These are phyloP conservation scores for Blastobotrys terrestris DNA, from an alignment of 805 yeast species.

Conservation along the genomic window DNA sequence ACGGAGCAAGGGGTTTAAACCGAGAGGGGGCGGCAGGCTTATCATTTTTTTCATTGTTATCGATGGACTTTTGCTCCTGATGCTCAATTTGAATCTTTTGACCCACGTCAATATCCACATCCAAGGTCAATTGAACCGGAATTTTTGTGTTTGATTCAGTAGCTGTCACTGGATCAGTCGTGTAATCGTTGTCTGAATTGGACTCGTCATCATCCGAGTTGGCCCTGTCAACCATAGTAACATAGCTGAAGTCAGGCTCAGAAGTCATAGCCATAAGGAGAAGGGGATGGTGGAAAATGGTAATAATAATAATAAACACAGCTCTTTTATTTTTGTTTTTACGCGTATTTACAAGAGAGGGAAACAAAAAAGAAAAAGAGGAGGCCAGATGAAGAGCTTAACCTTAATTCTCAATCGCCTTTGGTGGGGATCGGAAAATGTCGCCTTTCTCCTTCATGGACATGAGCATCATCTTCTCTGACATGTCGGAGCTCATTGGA, in stretches of 20 bases:
- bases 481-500: conserved; percentile 23
- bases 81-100: background rate
- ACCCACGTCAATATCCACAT: background rate
- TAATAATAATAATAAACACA: background rate
- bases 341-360: background rate
- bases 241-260: background rate
- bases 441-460: conserved; percentile 35
- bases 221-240: background rate
- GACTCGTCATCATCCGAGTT: background rate
- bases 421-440: conserved; percentile 31
- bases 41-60: too few species aligned
- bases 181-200: background rate
- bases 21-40: too few species aligned
- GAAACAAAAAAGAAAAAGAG: background rate
- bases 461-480: conserved; percentile 20
- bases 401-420: background rate
- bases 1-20: too few species aligned
- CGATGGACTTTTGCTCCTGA: background rate
- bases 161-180: background rate
- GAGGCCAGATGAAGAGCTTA: background rate
- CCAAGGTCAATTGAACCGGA: background rate
- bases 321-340: too few species aligned
- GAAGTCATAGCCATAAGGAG: background rate
- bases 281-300: background rate
- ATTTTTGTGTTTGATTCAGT: background rate